phyloP scores from a whole-genome alignment of 257 asterid species.

The Knoxia roxburghii region DNA sequence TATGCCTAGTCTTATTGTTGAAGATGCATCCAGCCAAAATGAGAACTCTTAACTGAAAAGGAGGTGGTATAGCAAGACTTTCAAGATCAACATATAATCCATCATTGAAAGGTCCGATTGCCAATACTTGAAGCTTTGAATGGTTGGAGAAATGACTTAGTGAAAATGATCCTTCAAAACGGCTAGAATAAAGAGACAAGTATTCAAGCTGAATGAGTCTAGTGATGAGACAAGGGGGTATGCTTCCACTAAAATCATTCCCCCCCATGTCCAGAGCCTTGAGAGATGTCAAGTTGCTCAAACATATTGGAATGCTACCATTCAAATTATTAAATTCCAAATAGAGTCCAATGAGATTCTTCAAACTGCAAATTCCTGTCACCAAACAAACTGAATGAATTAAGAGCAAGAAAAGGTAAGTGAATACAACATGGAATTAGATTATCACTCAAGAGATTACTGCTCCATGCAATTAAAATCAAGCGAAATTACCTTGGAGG shows the following conservation, averaged over 20 bases:
- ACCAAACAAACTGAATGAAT: too few relatives aligned
- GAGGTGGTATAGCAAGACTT: background rate
- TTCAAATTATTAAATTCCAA: conserved; percentile 2
- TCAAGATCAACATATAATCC: conserved; percentile 4
- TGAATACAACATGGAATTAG: too few relatives aligned
- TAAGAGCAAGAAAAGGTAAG: too few relatives aligned
- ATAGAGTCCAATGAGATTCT: conserved; percentile 9
- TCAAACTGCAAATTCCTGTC: conserved; percentile 13
- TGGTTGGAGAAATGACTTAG: conserved; percentile 6
- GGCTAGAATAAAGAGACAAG: conserved; percentile 5
- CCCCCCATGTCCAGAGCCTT: background rate
- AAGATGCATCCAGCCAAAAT: conserved; percentile 7
- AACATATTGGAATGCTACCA: conserved; percentile 9
- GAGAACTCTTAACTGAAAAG: conserved; percentile 12
- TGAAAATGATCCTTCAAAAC: conserved; percentile 9
- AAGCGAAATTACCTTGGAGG: too few relatives aligned
- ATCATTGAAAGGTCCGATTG: background rate
- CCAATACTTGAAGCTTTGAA: conserved; percentile 1
- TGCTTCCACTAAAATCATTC: conserved; percentile 11
- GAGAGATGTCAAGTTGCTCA: conserved; percentile 14
- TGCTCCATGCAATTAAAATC: too few relatives aligned
- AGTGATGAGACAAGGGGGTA: conserved; percentile 3
- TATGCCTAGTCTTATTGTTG: background rate
- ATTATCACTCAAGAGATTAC: too few relatives aligned
- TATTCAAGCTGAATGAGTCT: conserved; percentile 6